Percentiles rank a stretch among this genome's conserved stretches.
phyloP scores from a whole-genome alignment of 2,329 filamentous ascomycete species.

The Paecilomyces dactylethromorphus region DNA sequence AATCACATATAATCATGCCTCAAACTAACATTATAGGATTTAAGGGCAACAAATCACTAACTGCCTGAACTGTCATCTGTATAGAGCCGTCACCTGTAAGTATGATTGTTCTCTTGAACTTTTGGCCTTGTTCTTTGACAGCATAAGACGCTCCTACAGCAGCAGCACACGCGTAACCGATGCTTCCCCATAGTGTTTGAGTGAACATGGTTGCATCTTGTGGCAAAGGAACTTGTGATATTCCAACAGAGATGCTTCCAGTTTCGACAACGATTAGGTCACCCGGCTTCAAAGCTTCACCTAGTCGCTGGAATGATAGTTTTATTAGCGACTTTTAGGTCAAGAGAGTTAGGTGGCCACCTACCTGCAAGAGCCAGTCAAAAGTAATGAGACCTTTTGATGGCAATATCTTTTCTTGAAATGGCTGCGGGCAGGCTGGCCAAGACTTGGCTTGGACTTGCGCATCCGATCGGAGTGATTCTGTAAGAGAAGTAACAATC shows the following conservation, averaged over 20 bases:
- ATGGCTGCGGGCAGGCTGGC: background rate
- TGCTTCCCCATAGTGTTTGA: slow-evolving; percentile 21
- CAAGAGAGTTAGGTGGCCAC: background rate
- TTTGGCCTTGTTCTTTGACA: slow-evolving; percentile 9
- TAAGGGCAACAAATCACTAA: slow-evolving; percentile 1
- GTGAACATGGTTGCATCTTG: slow-evolving; percentile 7
- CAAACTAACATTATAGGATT: slow-evolving; percentile 2
- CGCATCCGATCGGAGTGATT: background rate
- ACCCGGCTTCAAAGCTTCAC: slow-evolving; percentile 1
- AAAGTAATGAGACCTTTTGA: background rate
- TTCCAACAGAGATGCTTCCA: slow-evolving; percentile 3
- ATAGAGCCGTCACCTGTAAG: slow-evolving; percentile 7
- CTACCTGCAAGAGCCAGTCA: background rate
- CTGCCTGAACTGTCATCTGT: slow-evolving; percentile 6
- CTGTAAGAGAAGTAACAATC: background rate
- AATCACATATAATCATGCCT: background rate
- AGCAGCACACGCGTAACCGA: slow-evolving; percentile 20
- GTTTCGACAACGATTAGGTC: slow-evolving; percentile 6
- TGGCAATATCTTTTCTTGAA: background rate
- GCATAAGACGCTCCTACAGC: slow-evolving; percentile 15
- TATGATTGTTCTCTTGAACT: slow-evolving; percentile 2
- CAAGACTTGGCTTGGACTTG: background rate
- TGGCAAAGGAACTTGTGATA: background rate
- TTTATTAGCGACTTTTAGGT: background rate
- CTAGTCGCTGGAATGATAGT: background rate